Percentiles rank a stretch among this genome's conserved stretches.
These are phyloP conservation scores for Aspergillus versicolor DNA, from an alignment of 2,329 filamentous ascomycete genomes.

Conservation along the genomic window DNA sequence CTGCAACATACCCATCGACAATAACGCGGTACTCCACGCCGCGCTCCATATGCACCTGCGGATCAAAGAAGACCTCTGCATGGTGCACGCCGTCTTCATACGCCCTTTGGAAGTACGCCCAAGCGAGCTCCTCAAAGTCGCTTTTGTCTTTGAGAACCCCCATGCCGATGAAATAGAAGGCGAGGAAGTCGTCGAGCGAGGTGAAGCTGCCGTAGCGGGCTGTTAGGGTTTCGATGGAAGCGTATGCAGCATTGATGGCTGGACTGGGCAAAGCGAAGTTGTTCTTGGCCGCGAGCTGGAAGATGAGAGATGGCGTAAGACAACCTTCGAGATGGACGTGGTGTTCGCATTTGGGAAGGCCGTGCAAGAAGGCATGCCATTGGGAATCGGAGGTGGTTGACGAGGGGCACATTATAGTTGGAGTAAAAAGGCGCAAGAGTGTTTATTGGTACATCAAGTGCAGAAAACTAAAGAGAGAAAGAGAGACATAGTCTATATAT, in stretches of 20 bases:
- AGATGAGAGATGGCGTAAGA: constrained; percentile 68
- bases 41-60: constrained; percentile 68
- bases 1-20: constrained; percentile 62
- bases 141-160: constrained; percentile 61
- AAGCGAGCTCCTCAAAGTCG: constrained; percentile 74
- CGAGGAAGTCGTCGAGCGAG: constrained; percentile 73
- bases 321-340: constrained; percentile 79
- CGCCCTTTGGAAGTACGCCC: constrained; percentile 68
- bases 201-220: constrained; percentile 67
- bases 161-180: constrained; percentile 77
- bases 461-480: background rate
- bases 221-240: constrained; percentile 58
- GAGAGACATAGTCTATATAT: background rate
- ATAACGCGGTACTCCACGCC: constrained; percentile 65
- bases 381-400: constrained; percentile 55
- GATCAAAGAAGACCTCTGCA: constrained; percentile 79
- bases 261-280: constrained; percentile 58
- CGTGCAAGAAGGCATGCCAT: constrained; percentile 60
- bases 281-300: constrained; percentile 67
- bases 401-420: constrained; percentile 2
- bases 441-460: background rate
- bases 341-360: constrained; percentile 77
- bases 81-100: constrained; percentile 66
- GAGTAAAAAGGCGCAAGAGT: background rate
- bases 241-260: constrained; percentile 60